Evolutionary conservation across 768 basidiomycete genomes (phyloP).

Genomic region (Boletus vinaceobasis): DNA sequence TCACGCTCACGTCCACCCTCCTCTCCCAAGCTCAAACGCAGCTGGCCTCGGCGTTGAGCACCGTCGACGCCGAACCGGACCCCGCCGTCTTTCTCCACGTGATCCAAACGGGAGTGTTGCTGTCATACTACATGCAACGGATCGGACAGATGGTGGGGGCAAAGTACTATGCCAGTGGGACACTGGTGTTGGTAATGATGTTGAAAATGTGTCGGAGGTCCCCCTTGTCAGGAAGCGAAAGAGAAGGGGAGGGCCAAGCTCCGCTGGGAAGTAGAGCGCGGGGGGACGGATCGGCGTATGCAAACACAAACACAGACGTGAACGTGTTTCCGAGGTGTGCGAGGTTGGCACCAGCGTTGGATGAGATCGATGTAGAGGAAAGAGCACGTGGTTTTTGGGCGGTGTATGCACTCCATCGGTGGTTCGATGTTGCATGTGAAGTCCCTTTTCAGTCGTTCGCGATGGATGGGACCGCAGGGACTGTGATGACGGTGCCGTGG

Average conservation of each 20-base stretch:
- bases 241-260: background rate
- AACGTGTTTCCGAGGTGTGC: conserved; percentile 6
- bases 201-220: conserved; percentile 42
- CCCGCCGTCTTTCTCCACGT: conserved; percentile 47
- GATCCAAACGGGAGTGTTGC: conserved; percentile 60
- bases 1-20: conserved; percentile 27
- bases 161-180: conserved; percentile 49
- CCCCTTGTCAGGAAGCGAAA: background rate
- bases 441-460: conserved; percentile 19
- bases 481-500: conserved; percentile 41
- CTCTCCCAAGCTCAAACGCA: conserved; percentile 48
- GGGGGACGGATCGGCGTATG: background rate
- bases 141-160: conserved; percentile 59
- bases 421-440: conserved; percentile 28
- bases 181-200: conserved; percentile 45
- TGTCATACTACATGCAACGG: conserved; percentile 63
- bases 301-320: background rate
- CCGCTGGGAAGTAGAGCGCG: background rate
- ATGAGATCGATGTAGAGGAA: conserved; percentile 36
- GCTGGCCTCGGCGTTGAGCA: conserved; percentile 42
- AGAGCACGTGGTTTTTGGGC: conserved; percentile 40
- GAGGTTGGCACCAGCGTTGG: conserved; percentile 30
- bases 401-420: conserved; percentile 33
- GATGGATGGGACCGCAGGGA: conserved; percentile 25
- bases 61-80: conserved; percentile 29